Evolutionary conservation across 176 grass and related monocot species (phyloP).

Genomic region (Zea luxurians): DNA sequence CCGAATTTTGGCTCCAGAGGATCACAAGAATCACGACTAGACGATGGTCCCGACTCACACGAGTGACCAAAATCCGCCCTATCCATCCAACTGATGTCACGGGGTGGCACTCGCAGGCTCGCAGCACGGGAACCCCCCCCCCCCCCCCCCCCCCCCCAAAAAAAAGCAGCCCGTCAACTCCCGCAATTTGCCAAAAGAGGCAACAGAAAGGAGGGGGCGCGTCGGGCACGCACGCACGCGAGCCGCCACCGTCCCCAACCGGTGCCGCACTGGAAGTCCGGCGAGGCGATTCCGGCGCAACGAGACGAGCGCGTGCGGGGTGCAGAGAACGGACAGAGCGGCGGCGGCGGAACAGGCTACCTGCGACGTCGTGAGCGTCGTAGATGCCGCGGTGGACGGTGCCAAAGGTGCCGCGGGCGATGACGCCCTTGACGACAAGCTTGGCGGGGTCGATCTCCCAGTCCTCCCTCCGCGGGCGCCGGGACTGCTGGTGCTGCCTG

Average conservation of each 20-base stretch:
- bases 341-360: constrained; percentile 20
- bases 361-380: constrained; percentile 94
- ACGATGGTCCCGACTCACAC: constrained; percentile 54
- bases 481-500: background rate
- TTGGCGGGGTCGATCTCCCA: constrained; percentile 93
- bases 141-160: background rate
- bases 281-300: background rate
- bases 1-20: background rate
- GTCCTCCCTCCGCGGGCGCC: constrained; percentile 42
- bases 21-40: constrained; percentile 53
- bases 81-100: constrained; percentile 46
- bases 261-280: background rate
- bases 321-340: background rate
- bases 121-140: background rate
- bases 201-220: background rate
- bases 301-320: background rate
- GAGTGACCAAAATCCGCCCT: constrained; percentile 43
- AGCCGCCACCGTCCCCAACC: background rate
- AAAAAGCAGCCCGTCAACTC: constrained; percentile 33
- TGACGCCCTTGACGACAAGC: constrained; percentile 70
- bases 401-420: constrained; percentile 94
- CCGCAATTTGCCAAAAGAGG: constrained; percentile 45
- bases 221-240: background rate
- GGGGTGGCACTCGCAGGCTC: background rate
- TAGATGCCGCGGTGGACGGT: constrained; percentile 90